Evolutionary conservation across 345 rosid species (phyloP).

Genomic region (Eucalyptus paniculata): DNA sequence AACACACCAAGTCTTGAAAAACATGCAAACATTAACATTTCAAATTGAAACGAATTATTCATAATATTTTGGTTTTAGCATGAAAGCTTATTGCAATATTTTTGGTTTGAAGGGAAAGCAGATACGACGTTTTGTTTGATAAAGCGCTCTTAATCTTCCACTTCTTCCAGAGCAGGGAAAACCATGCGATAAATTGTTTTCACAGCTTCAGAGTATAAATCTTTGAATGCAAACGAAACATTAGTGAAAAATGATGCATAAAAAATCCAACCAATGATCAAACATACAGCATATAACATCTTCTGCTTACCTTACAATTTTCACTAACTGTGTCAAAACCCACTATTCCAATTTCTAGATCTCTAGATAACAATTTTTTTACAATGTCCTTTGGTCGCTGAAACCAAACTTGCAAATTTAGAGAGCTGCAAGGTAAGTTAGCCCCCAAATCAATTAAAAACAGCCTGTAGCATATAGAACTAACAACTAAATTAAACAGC

Average conservation of each 20-base stretch:
- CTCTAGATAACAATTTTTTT: constrained; percentile 74
- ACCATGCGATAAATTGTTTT: background rate
- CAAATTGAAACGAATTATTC: background rate
- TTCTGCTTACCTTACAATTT: constrained; percentile 50
- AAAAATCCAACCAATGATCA: background rate
- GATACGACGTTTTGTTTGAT: background rate
- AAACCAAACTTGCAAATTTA: constrained; percentile 85
- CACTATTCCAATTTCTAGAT: constrained; percentile 87
- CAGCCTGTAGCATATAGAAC: background rate
- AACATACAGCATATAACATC: background rate
- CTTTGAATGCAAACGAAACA: background rate
- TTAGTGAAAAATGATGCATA: background rate
- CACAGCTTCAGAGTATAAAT: background rate
- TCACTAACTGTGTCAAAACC: constrained; percentile 84
- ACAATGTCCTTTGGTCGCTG: constrained; percentile 95
- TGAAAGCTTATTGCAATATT: background rate
- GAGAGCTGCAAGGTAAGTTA: constrained; percentile 23
- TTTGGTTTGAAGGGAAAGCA: background rate
- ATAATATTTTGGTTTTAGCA: background rate
- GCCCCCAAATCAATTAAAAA: background rate
- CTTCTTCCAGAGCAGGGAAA: background rate
- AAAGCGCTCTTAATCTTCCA: background rate
- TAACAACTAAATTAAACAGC: background rate
- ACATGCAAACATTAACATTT: background rate
- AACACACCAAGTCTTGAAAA: background rate